Percentiles rank a stretch among this genome's conserved stretches.
These are phyloP conservation scores for Magnaporthales sp. DNA, from an alignment of 2,329 filamentous ascomycete species.

Conservation along the genomic window DNA sequence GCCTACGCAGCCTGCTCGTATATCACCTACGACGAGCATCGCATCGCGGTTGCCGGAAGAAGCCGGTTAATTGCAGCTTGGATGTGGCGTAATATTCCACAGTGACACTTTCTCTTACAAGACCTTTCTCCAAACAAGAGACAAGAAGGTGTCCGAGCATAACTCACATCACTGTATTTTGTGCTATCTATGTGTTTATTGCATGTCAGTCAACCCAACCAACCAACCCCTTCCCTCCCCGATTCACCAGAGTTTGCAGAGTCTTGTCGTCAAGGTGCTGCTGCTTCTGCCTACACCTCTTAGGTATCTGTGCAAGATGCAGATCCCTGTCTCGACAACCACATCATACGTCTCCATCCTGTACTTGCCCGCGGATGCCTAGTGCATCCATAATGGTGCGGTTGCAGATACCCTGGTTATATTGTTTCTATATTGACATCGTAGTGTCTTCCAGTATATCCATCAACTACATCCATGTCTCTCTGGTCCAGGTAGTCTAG, in stretches of 20 bases:
- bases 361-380: neutral
- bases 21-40: neutral
- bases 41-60: neutral
- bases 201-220: neutral
- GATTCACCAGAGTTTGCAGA: neutral
- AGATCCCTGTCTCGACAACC: neutral
- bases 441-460: neutral
- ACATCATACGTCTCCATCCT: neutral
- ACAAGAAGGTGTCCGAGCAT: neutral
- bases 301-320: neutral
- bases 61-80: neutral
- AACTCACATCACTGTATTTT: neutral
- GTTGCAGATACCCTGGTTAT: neutral
- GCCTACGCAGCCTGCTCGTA: neutral
- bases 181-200: neutral
- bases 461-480: neutral
- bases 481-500: neutral
- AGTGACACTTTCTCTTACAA: neutral
- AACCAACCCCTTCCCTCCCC: neutral
- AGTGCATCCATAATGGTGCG: neutral
- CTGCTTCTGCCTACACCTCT: neutral
- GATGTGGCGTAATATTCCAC: neutral
- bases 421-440: neutral
- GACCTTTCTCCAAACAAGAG: neutral
- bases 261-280: neutral